Conservation (phyloP, 768 basidiomycete genomes). For the Mycena rebaudengoi region DNA sequence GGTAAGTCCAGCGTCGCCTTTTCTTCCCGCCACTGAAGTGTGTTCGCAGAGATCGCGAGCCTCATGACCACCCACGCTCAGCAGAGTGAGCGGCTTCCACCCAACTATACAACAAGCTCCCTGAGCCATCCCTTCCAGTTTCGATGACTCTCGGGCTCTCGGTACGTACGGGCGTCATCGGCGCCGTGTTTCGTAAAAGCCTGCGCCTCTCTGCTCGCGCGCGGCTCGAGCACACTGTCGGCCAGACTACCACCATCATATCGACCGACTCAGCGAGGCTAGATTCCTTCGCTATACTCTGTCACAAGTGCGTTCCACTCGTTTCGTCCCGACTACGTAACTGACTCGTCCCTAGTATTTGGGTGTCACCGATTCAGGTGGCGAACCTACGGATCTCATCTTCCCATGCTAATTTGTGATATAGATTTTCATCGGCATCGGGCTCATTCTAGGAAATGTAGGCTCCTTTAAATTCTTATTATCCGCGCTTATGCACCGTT, state of each 20-base stretch:
- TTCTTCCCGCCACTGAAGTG: no score
- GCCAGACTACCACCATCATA: slow-evolving; percentile 76
- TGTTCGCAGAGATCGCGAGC: slow-evolving; percentile 52
- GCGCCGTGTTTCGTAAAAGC: slow-evolving; percentile 69
- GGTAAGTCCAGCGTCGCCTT: no score
- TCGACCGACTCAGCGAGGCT: slow-evolving; percentile 68
- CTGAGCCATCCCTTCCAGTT: slow-evolving; percentile 30
- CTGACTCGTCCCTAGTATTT: slow-evolving; percentile 48
- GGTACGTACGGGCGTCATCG: slow-evolving; percentile 56
- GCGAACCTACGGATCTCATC: not conserved
- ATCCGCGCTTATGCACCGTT: not conserved
- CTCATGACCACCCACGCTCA: slow-evolving; percentile 55
- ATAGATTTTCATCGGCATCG: slow-evolving; percentile 65
- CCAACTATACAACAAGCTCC: not conserved
- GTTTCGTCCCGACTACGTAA: not conserved
- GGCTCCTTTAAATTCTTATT: slow-evolving; percentile 22
- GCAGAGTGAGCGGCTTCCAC: slow-evolving; percentile 40
- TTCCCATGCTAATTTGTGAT: not conserved
- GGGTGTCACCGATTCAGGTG: slow-evolving; percentile 70
- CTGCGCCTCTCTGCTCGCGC: slow-evolving; percentile 70
- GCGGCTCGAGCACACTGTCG: slow-evolving; percentile 65
- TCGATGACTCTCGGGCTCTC: no score
- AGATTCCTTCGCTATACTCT: slow-evolving; percentile 55
- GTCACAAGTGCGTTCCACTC: slow-evolving; percentile 47
- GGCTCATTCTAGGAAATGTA: slow-evolving; percentile 67